Percentiles rank a stretch among this genome's conserved stretches.
phyloP scores from a whole-genome alignment of 2,329 filamentous ascomycete species.

The Annulohypoxylon truncatum region DNA sequence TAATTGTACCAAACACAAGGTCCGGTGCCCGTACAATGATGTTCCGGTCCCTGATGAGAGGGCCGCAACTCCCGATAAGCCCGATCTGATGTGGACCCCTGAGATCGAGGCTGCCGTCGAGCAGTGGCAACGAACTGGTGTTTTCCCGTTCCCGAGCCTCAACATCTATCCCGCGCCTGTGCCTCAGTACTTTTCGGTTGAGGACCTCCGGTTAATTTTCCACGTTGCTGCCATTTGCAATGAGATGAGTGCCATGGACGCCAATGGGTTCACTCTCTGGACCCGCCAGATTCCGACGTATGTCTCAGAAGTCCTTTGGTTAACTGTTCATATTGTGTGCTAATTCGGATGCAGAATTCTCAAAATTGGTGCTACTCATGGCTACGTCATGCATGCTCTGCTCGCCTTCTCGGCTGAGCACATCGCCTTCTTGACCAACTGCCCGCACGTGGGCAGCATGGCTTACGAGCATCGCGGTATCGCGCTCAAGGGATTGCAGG shows the following conservation, averaged over 20 bases:
- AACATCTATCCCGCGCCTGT: conserved; percentile 79
- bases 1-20: conserved; percentile 99
- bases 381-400: conserved; percentile 94
- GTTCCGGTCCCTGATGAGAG: conserved; percentile 75
- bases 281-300: conserved; percentile 92
- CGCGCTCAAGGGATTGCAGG: conserved; percentile 87
- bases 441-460: conserved; percentile 85
- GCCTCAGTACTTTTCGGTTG: conserved; percentile 77
- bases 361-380: conserved; percentile 81
- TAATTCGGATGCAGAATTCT: conserved; percentile 72
- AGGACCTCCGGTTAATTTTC: conserved; percentile 89
- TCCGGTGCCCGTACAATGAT: conserved; percentile 97
- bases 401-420: conserved; percentile 95
- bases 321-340: conserved; percentile 15
- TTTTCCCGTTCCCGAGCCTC: conserved; percentile 87
- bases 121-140: conserved; percentile 84
- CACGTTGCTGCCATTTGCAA: conserved; percentile 89
- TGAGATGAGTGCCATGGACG: conserved; percentile 80
- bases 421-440: conserved; percentile 88
- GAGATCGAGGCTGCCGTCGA: conserved; percentile 85
- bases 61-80: conserved; percentile 70
- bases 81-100: conserved; percentile 84
- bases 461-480: conserved; percentile 89
- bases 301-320: conserved; percentile 53
- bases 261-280: conserved; percentile 90